Evolutionary conservation across 176 grass and related monocot genomes (phyloP), one percentile per base, ranked within the genome.

Genomic region (Eremochloa ophiuroides): DNA sequence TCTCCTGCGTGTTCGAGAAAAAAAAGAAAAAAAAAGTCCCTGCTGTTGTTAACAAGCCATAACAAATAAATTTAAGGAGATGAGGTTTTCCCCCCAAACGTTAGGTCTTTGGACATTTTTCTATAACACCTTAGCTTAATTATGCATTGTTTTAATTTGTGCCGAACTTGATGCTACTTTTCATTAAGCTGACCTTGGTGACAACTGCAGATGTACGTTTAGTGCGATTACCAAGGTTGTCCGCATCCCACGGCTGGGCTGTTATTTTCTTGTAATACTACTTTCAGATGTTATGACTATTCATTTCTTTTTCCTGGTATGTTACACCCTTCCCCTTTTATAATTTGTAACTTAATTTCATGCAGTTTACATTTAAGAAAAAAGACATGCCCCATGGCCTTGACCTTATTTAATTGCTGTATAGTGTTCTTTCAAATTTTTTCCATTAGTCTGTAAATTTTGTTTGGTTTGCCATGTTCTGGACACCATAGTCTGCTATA

Each of bases 291-390:
- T 97, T 15, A 97, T 97, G 95, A 97, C 95, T 60, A 94, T 93
- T 80, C 95, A 97, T 87, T 97, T 97, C 95, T 97, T 97, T 91
- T 97, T 94, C 81, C 90, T 94, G 95, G 95, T 97, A 93, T 58
- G 88, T 77, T 77, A 84, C 89, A 40, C 61, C 71, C 27, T 82
- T 78, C 66, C 81, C 71, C 69, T 20, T 84, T 5, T 10, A 50
- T 33, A 31, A 16, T 81, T 71, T 18, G 7, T 66, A 76, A 66
- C 29, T 8, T 72, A 13, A 55, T 62, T 65, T 34, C 31, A 10
- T 61, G 30, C 56, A 41, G 37, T 41, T 26, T 59, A 59, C 23
- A 59, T 59, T 59, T 59, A 59, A 59, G 55, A 26, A 59, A 56
- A 59, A 55, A 51, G 31, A 28, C 37, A 42, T 39, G 61, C 25